These are phyloP conservation scores for Westerdykella aurantiaca DNA, from an alignment of 2,329 filamentous ascomycete genomes.

Conservation along the genomic window DNA sequence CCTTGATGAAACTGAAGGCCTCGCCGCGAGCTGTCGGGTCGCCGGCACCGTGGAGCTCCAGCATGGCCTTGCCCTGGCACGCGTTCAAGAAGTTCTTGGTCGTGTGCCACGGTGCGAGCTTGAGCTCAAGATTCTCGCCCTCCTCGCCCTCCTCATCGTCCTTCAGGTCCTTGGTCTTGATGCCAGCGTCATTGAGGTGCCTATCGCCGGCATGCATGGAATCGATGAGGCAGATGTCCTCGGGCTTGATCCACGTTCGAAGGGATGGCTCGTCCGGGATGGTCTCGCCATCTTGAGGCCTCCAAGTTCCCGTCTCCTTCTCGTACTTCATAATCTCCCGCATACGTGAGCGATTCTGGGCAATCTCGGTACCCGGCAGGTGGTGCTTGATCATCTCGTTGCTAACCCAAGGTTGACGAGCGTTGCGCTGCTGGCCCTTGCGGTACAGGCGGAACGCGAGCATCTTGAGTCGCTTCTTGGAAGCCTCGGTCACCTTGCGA, in stretches of 20 bases:
- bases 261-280: conserved; percentile 77
- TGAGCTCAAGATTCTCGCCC: conserved; percentile 72
- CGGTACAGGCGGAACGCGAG: conserved; percentile 84
- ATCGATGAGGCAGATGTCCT: conserved; percentile 90
- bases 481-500: conserved; percentile 91
- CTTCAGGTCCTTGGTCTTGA: conserved; percentile 62
- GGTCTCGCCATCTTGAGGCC: conserved; percentile 61
- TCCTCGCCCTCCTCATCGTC: conserved; percentile 58
- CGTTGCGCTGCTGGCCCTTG: conserved; percentile 62
- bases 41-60: conserved; percentile 87
- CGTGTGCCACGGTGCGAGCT: conserved; percentile 92
- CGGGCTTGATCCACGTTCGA: conserved; percentile 84
- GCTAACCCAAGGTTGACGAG: conserved; percentile 78
- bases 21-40: conserved; percentile 91
- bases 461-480: conserved; percentile 95
- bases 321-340: conserved; percentile 94
- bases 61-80: conserved; percentile 91
- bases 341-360: conserved; percentile 93
- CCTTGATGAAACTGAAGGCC: conserved; percentile 95
- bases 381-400: conserved; percentile 58
- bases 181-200: conserved; percentile 85
- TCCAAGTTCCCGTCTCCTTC: conserved; percentile 81
- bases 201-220: conserved; percentile 95
- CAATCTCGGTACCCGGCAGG: conserved; percentile 86
- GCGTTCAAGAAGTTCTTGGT: conserved; percentile 96